Evolutionary conservation across 306 rosid species (phyloP).

Genomic region (Vachellia collinsii): DNA sequence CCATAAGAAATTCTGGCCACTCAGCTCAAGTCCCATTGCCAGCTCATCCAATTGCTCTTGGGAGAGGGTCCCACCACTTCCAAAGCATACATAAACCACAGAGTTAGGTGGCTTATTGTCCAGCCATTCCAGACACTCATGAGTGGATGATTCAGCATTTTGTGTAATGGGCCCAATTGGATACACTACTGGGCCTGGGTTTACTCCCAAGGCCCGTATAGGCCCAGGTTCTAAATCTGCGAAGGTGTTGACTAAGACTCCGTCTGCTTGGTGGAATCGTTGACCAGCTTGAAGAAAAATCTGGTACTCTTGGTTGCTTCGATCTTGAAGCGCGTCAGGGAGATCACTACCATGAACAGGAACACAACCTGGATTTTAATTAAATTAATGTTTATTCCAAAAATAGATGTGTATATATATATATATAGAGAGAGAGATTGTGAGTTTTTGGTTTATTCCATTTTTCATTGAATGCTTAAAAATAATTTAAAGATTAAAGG

Average conservation of each 20-base stretch:
- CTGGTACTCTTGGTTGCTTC: constrained; percentile 23
- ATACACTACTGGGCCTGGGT: constrained; percentile 25
- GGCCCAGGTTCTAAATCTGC: constrained; percentile 36
- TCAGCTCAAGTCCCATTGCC: constrained; percentile 43
- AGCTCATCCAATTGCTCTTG: constrained; percentile 39
- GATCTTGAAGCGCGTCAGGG: constrained; percentile 36
- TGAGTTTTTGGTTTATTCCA: background rate
- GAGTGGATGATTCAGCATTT: background rate
- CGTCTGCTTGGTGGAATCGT: constrained; percentile 37
- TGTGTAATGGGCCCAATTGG: constrained; percentile 53
- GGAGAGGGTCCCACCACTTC: constrained; percentile 32
- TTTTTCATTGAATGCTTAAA: background rate
- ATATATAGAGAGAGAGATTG: too few species aligned
- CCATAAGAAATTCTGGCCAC: constrained; percentile 39
- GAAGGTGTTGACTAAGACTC: constrained; percentile 41
- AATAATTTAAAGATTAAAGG: too few species aligned
- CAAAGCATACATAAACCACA: constrained; percentile 39
- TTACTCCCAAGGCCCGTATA: constrained; percentile 26
- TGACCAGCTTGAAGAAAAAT: constrained; percentile 30
- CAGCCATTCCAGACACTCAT: constrained; percentile 36
- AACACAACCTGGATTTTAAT: constrained; percentile 31
- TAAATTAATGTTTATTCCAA: background rate
- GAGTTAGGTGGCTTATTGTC: constrained; percentile 35
- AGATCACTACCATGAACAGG: constrained; percentile 42
- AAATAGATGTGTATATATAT: too few species aligned